Base-by-base conservation (phyloP, 2,329 filamentous ascomycete species). In the Mycosphaerella sp. region DNA sequence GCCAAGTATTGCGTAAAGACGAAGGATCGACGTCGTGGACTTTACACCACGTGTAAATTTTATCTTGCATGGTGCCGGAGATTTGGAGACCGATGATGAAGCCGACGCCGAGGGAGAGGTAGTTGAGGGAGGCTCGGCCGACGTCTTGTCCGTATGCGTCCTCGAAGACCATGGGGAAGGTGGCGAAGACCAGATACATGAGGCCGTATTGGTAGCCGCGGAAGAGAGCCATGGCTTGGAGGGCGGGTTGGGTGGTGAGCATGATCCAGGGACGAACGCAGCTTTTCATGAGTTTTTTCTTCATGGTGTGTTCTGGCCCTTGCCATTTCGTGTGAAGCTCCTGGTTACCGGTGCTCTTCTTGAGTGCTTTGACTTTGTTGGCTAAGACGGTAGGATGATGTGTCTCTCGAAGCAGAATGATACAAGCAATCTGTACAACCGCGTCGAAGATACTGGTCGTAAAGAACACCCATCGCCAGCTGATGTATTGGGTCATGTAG, bases 401-500 rank as follows among this genome's bases (percentile, higher is more conserved):
- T 2, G 82, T 85, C 62, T 86, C 83, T 53, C 74, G 74, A 1
- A 81, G 71, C 49, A 83, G 73, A 58, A 81, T 75, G 35, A 85
- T 83, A 66, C 90, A 89, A 52, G 89, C 66, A 12, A 85, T 50
- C 81, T 85, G 90, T 54, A 85, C 79, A 30, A 82, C 64, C 12
- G 75, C 81, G 36, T 85, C 73, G 18, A 91, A 66, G 61, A 94
- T 93, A 8, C 90, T 74, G 62, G 90, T 87, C 59, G 93, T 80
- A 84, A 86, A 90, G 72, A 91, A 91, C 0, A 91, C 74, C 87
- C 87, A 93, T 57, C 87, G 74, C 88, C 88, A 87, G 1, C 77
- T 80, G 6, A 76, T 79, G 52, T 76, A 70, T 58, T 82, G 70
- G 0, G 80, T 74, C 30, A 87, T 79, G 61, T 81, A 85, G 0